Base-by-base conservation (phyloP, 2,329 filamentous ascomycete genomes). In the Paecilomyces fulvus region DNA sequence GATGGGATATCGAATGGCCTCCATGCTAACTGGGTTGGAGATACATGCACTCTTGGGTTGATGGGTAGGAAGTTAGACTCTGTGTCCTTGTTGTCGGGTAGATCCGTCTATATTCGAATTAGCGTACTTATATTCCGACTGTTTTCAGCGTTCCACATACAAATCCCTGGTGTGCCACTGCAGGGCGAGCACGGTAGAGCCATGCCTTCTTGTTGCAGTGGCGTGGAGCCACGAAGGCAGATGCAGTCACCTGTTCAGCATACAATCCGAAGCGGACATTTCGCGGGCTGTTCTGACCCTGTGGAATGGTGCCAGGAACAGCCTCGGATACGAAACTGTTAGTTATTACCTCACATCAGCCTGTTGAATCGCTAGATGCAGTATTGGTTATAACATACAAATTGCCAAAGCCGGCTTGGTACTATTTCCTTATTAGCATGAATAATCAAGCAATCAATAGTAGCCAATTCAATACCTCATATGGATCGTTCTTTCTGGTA, bases 381-480 rank as follows among this genome's bases (percentile, higher is more conserved):
- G 49, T 5, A 46, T 48, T 14, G 53, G 49, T 49, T 54, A 31
- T 60, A 55, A 65, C 73, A 59, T 71, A 72, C 67, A 65, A 63
- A 64, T 84, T 84, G 37, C 77, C 77, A 61, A 83, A 83, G 20
- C 81, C 82, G 20, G 75, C 66, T 77, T 83, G 79, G 63, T 84
- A 84, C 69, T 78, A 54, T 20, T 7, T 25, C 6, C 12, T 1
- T 33, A 23, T 65, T 61, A 65, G 58, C 33, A 37, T 17, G 20
- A 28, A 49, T 51, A 31, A 59, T n/a, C 14, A 20, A 5, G 23
- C 6, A 30, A 33, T 28, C 2, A 28, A 28, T 28, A n/a, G 9
- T n/a, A 20, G 17, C 46, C 17, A 23, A 25, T 20, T 20, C 4
- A 28, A n/a, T 31, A 77, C 76, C 67, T 79, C 67, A 65, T 82